Base-by-base conservation (phyloP, 176 grass and related monocot genomes). In the Alloteropsis semialata region DNA sequence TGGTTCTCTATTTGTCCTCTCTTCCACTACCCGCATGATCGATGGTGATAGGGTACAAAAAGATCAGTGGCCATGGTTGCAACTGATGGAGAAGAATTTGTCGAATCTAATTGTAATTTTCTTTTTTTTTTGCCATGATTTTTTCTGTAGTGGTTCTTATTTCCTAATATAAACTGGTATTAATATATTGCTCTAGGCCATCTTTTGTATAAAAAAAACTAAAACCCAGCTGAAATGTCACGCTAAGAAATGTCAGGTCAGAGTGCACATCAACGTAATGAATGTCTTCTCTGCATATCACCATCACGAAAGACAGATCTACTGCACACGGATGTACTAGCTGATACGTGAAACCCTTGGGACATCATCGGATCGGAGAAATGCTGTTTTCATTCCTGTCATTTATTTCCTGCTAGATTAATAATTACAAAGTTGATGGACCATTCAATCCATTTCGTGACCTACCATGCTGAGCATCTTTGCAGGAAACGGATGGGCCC, bases 241-340 rank as follows among this genome's bases (percentile, higher is more conserved):
- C 27, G 10, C 32, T 56, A 56, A 32, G 33, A 43, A 77, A 49
- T 30, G 50, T 38, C 57, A 25, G 56, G 32, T 74, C 9, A 18
- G 58, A 86, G 36, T 57, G 48, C 46, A 37, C 45, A 28, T 55
- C 77, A 58, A 64, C 85, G 43, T 78, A 81, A 64, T 48, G 28
- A 61, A 44, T 17, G 9, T 19, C 55, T 3, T 44, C 16, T 43
- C 17, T 30, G 16, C 38, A 63, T 33, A 22, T 78, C 75, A 63
- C 57, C 48, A 81, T 76, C 77, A 55, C 34, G 45, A 81, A 49
- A 79, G 73, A 33, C 3, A 45, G 14, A 8, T 61, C 27, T 44
- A 56, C 59, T 74, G 53, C 32, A 69, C 21, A 37, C 11, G 30
- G 75, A 36, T 36, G 34, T 3, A 36, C 5, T 45, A 61, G n/a